These are phyloP conservation scores for Ogataea angusta DNA, from an alignment of 805 yeast genomes.

Conservation along the genomic window DNA sequence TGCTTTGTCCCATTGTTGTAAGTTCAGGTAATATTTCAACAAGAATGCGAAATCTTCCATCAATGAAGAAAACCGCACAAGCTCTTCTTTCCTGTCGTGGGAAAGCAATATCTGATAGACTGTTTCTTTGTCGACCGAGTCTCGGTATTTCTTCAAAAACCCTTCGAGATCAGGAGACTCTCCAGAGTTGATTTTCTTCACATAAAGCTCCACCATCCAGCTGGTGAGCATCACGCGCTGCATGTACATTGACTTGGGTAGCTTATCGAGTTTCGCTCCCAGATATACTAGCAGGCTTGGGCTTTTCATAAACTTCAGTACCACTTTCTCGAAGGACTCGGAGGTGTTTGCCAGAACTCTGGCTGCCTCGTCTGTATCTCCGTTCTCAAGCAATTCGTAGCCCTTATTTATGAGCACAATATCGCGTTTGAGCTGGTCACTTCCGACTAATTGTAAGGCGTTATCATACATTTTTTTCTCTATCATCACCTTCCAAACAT, in stretches of 20 bases:
- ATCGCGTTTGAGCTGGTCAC: conserved; percentile 41
- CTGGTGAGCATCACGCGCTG: conserved; percentile 54
- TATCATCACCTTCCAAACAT: conserved; percentile 70
- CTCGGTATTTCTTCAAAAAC: conserved; percentile 50
- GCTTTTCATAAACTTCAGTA: conserved; percentile 49
- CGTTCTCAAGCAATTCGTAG: conserved; percentile 36
- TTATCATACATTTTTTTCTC: conserved; percentile 54
- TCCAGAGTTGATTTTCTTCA: conserved; percentile 43
- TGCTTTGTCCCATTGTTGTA: conserved; percentile 73
- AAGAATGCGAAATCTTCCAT: conserved; percentile 69
- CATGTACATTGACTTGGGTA: conserved; percentile 34
- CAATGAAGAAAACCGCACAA: conserved; percentile 64
- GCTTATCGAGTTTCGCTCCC: conserved; percentile 35
- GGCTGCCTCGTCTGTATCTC: conserved; percentile 43
- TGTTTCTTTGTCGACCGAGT: conserved; percentile 59
- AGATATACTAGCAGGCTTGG: conserved; percentile 49
- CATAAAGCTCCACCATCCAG: conserved; percentile 62
- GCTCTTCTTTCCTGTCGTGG: conserved; percentile 61
- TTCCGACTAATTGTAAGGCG: conserved; percentile 47
- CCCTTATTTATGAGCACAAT: conserved; percentile 55
- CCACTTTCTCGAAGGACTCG: conserved; percentile 66
- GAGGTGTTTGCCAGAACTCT: conserved; percentile 57
- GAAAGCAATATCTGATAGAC: conserved; percentile 67
- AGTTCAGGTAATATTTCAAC: conserved; percentile 62
- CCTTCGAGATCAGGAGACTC: conserved; percentile 40